Evolutionary conservation across 495 filamentous ascomycete species (phyloP), one percentile per base, ranked within the genome.

Genomic region (Xylaria scruposa): DNA sequence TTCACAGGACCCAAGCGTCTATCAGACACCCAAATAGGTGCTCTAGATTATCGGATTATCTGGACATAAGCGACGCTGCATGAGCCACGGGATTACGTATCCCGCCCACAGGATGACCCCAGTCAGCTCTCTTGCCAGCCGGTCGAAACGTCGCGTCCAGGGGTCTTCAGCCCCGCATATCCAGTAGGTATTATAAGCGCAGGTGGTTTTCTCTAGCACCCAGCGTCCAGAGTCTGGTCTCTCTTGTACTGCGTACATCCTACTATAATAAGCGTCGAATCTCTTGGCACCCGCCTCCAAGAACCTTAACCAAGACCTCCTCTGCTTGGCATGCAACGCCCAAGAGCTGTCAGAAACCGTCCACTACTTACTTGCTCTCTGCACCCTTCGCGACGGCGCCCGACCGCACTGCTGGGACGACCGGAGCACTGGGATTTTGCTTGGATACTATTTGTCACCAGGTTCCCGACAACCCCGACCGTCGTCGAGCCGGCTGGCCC

Each of bases 241-340:
- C 60, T 60, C 60, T 29, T 63, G 53, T 58, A 59, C 66, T 65
- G 21, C 62, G 38, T 31, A 46, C 54, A 60, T 42, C 15, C 17
- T 38, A 38, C 49, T 63, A 46, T 70, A 70, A 64, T 66, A 73
- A 78, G 60, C 69, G 74, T 67, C 68, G 49, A 71, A 76, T 79
- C 77, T 79, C 77, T 79, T 79, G 77, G 77, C 77, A 72, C 29
- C 71, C 75, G 71, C 68, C 76, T 76, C 72, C 70, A 73, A 75
- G 75, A 75, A 71, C 68, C 71, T 75, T 75, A 74, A 78, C 77
- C 77, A 79, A 78, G 77, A 72, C 76, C 75, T 70, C 71, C 71
- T 77, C 77, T 73, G 74, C 77, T 79, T 79, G 77, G 77, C 77
- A 79, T 79, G 77, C 77, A 75, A 76, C 76, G 74, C 74, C 77